Evolutionary conservation across 768 basidiomycete species (phyloP).

Genomic region (Pulveroboletus ravenelii): DNA sequence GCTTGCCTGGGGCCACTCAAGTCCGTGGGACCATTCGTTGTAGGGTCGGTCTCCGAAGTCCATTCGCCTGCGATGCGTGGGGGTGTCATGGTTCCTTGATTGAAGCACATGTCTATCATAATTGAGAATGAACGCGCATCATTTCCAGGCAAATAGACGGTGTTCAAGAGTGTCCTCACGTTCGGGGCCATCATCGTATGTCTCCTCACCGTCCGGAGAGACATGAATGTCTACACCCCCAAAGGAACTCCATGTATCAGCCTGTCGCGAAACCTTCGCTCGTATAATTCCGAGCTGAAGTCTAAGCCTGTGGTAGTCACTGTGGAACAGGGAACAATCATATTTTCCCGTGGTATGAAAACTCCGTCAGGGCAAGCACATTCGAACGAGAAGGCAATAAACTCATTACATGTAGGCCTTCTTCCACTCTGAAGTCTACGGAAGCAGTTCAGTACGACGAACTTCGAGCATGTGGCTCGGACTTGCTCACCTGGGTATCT

Average conservation of each 20-base stretch:
- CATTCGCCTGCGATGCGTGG: not conserved
- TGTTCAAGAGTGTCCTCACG: slow-evolving; percentile 4
- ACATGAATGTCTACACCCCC: not conserved
- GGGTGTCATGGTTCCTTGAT: not conserved
- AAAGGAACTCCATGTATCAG: slow-evolving; percentile 12
- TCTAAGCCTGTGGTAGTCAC: slow-evolving; percentile 72
- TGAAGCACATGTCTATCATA: slow-evolving; percentile 3
- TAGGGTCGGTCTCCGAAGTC: not conserved
- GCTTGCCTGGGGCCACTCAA: not conserved
- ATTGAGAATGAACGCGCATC: not conserved
- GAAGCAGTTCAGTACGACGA: slow-evolving; percentile 1
- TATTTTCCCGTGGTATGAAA: not conserved
- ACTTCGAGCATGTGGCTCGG: not conserved
- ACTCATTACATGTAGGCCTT: slow-evolving; percentile 30
- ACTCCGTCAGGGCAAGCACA: not conserved
- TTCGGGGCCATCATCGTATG: not conserved
- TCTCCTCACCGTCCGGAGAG: slow-evolving; percentile 1
- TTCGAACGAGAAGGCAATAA: not conserved
- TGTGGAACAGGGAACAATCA: slow-evolving; percentile 22
- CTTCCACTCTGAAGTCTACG: slow-evolving; percentile 61
- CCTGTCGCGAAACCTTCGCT: slow-evolving; percentile 23
- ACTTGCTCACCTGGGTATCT: slow-evolving; percentile 55
- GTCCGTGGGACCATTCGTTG: not conserved
- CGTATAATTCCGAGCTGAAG: slow-evolving; percentile 57
- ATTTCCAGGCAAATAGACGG: not conserved